Evolutionary conservation across 1,284 basidiomycete species (phyloP).

Genomic region (Omphalotus olearius): DNA sequence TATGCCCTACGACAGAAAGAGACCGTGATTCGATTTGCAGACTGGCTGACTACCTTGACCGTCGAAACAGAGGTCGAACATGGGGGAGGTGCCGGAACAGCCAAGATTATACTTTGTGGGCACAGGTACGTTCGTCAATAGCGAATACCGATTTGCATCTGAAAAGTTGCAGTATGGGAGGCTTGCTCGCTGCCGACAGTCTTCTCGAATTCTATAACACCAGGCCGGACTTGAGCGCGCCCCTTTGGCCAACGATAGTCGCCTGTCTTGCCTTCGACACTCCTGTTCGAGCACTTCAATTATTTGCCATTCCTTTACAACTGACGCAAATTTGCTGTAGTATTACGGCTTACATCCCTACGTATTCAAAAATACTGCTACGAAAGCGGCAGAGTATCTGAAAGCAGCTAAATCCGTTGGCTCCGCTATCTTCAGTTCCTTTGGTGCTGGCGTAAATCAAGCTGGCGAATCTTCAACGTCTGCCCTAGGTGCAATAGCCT

Average conservation of each 20-base stretch:
- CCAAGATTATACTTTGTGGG: conserved; percentile 84
- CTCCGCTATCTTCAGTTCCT: conserved; percentile 50
- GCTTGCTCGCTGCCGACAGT: conserved; percentile 83
- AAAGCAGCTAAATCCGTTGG: conserved; percentile 62
- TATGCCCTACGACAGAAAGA: conserved; percentile 47
- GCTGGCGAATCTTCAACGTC: conserved; percentile 23
- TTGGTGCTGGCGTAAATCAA: conserved; percentile 41
- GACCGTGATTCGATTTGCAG: conserved; percentile 79
- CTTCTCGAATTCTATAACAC: conserved; percentile 69
- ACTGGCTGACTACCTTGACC: conserved; percentile 83
- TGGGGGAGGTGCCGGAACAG: conserved; percentile 73
- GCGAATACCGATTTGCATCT: neutral
- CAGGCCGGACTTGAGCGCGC: conserved; percentile 55
- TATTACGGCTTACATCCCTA: conserved; percentile 85
- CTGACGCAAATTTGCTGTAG: conserved; percentile 31
- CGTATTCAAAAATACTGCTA: conserved; percentile 83
- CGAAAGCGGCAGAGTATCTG: conserved; percentile 73
- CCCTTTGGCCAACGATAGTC: conserved; percentile 80
- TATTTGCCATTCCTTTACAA: conserved; percentile 4
- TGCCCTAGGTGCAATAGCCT: conserved; percentile 21
- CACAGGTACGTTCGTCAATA: conserved; percentile 59
- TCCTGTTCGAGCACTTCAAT: conserved; percentile 46
- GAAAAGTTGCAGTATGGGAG: conserved; percentile 73
- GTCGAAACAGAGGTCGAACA: conserved; percentile 74
- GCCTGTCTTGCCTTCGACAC: conserved; percentile 89